Base-by-base conservation (phyloP, 176 grass and related monocot species). In the Avena atlantica region DNA sequence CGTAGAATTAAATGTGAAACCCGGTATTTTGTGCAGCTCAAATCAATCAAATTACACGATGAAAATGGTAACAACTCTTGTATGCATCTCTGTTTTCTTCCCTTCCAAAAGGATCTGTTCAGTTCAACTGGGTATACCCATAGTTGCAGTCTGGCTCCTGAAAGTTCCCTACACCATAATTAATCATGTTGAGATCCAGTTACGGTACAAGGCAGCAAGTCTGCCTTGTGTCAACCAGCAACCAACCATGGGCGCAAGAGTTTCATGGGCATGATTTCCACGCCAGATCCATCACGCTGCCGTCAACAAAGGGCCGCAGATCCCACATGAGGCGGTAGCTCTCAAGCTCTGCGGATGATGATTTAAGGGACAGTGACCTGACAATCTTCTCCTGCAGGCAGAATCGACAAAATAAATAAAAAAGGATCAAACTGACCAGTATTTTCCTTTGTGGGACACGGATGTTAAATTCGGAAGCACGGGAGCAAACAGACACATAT, bases 241-340 rank as follows among this genome's bases (percentile, higher is more conserved):
- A 66, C 62, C 42, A 11, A 65, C 62, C 42, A 10, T 0, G 3
- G 47, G 66, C 3, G 5, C 19, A 65, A 63, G 50, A 65, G 23
- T 15, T 48, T 8, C 40, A 89, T 7, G 90, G 83, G 61, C 89
- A 55, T 24, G 67, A 74, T 85, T 82, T 87, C 91, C 91, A 95
- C 23, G 91, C 93, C 11, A 70, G 27, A 45, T 34, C 73, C 79
- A 91, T 89, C 31, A 89, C 15, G 29, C 82, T 51, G 12, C 87
- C 83, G 36, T 95, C 76, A 2, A 93, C 55, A 78, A 87, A 95
- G 0, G 93, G 95, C 3, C 81, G 77, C 74, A 98, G 66, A 84
- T 92, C 88, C 95, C 95, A 98, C 91, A 93, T 92, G 11, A 92
- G 83, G 64, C 87, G 89, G 55, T 95, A 95, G 24, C 85, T 84